A percentile compares a stretch with the other conserved stretches of the same genome.
phyloP scores from a whole-genome alignment of 768 basidiomycete genomes.

The Russula abietina region DNA sequence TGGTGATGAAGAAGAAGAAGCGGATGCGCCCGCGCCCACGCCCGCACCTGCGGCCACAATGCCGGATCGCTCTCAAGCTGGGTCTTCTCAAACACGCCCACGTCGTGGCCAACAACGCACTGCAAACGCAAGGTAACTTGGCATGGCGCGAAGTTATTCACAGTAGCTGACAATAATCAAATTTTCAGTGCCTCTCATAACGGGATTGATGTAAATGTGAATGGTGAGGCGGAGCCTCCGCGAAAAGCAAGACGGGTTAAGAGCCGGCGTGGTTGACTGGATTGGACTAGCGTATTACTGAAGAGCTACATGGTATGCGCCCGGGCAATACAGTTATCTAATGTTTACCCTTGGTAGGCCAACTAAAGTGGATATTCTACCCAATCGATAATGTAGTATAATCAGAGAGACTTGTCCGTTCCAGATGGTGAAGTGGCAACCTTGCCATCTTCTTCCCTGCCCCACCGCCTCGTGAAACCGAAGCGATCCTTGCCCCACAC shows the following conservation, averaged over 20 bases:
- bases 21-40: not conserved
- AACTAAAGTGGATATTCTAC: slow-evolving; percentile 14
- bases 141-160: not conserved
- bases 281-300: not conserved
- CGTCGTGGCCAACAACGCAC: slow-evolving; percentile 10
- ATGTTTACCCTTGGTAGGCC: not conserved
- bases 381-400: slow-evolving; percentile 6
- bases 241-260: slow-evolving; percentile 27
- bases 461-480: slow-evolving; percentile 61
- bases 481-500: slow-evolving; percentile 87
- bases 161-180: slow-evolving; percentile 7
- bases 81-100: slow-evolving; percentile 4
- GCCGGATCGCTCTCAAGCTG: not conserved
- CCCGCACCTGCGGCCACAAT: not conserved
- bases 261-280: slow-evolving; percentile 12
- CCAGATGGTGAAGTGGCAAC: slow-evolving; percentile 32
- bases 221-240: slow-evolving; percentile 38
- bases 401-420: slow-evolving; percentile 3
- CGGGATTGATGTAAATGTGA: slow-evolving; percentile 40
- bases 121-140: slow-evolving; percentile 11
- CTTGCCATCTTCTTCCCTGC: slow-evolving; percentile 39
- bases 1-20: not conserved
- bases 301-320: not conserved
- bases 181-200: slow-evolving; percentile 29
- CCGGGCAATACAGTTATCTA: not conserved